Evolutionary conservation across 345 rosid genomes (phyloP).

Genomic region (Balakata baccata): DNA sequence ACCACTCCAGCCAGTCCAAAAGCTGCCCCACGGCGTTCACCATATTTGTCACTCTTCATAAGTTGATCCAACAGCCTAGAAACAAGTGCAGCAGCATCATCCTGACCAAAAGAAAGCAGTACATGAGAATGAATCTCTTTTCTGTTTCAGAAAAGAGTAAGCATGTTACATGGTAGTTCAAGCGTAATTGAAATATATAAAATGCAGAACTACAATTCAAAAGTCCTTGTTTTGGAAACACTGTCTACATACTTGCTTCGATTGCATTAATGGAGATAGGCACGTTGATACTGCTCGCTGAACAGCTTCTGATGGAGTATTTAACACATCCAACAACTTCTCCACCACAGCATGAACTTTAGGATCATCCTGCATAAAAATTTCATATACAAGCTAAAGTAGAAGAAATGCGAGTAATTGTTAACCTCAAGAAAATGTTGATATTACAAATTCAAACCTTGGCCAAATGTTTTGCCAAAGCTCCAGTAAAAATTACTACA

Average conservation of each 20-base stretch:
- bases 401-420: background rate
- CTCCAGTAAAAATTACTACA: constrained; percentile 95
- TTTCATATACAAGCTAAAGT: constrained; percentile 1
- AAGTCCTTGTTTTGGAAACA: constrained; percentile 8
- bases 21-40: constrained; percentile 98
- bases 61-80: constrained; percentile 75
- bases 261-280: constrained; percentile 79
- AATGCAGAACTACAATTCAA: background rate
- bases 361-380: constrained; percentile 75
- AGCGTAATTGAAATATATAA: constrained; percentile 1
- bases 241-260: constrained; percentile 62
- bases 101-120: constrained; percentile 40
- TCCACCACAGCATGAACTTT: constrained; percentile 89
- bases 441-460: constrained; percentile 48
- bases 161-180: background rate
- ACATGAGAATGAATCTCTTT: constrained; percentile 3
- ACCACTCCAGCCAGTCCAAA: constrained; percentile 96
- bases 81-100: constrained; percentile 66
- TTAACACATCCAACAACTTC: constrained; percentile 88
- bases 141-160: background rate
- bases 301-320: constrained; percentile 99
- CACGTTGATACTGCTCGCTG: constrained; percentile 92
- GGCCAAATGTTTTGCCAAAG: constrained; percentile 83
- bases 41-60: constrained; percentile 89
- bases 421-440: constrained; percentile 2